phyloP scores from a whole-genome alignment of 1,284 basidiomycete genomes.

The Meira nashicola region DNA sequence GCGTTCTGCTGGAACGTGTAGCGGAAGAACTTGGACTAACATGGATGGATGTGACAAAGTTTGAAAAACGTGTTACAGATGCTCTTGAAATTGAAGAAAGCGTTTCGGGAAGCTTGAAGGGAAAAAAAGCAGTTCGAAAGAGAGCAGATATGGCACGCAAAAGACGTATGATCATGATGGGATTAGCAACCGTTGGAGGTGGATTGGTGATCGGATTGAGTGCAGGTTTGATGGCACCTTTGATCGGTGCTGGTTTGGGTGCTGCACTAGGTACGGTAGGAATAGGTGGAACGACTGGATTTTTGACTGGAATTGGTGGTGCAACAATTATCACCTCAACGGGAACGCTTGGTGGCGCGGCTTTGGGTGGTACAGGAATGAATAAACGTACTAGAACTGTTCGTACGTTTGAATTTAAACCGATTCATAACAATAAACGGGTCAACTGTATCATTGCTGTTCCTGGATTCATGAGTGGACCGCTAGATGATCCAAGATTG shows the following conservation, averaged over 20 bases:
- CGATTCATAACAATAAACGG: constrained; percentile 53
- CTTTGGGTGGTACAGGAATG: constrained; percentile 49
- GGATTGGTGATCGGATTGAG: constrained; percentile 51
- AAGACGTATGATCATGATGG: constrained; percentile 50
- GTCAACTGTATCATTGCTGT: constrained; percentile 50
- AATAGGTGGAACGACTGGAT: constrained; percentile 45
- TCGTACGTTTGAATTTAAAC: constrained; percentile 50
- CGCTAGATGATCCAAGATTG: constrained; percentile 45
- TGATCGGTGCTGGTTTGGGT: constrained; percentile 51
- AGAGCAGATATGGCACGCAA: constrained; percentile 34
- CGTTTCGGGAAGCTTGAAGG: constrained; percentile 33
- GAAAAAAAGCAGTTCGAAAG: constrained; percentile 29
- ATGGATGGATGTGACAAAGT: constrained; percentile 53
- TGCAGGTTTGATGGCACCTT: constrained; percentile 46
- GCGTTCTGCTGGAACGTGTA: constrained; percentile 47
- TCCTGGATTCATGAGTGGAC: constrained; percentile 47
- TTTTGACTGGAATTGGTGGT: constrained; percentile 50
- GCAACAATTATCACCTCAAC: constrained; percentile 51
- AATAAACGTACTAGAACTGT: constrained; percentile 45
- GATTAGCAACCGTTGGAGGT: constrained; percentile 50
- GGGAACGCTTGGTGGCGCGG: constrained; percentile 45
- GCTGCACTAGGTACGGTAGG: constrained; percentile 49
- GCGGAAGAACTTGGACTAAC: constrained; percentile 43
- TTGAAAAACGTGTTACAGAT: constrained; percentile 51
- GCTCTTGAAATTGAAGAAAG: constrained; percentile 51